Base-by-base conservation (phyloP, 352 stramenopile species). In the Pythium aristosporum region DNA sequence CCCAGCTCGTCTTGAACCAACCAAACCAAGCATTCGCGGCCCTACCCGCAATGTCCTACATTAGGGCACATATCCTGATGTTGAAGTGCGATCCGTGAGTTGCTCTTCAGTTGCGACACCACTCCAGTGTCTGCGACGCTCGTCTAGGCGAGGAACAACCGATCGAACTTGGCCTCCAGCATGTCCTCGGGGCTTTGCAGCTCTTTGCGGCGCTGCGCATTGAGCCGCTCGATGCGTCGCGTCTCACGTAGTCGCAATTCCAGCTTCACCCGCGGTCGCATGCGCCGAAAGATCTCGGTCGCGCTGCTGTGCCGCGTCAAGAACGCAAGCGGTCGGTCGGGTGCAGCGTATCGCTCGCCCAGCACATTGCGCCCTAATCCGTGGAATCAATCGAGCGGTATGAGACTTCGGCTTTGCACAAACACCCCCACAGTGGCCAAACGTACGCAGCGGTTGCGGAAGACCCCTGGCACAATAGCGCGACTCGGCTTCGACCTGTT, bases 381-480 rank as follows among this genome's bases (percentile, higher is more conserved):
- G 39, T 10, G 43, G 10, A 59, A 18, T 7, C 12, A 39, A 8
- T 12, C 48, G 8, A 54, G 13, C 44, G 43, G 3, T 43, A 53
- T 46, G 30, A 48, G 52, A 5, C 61, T 15, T 32, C 30, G 37
- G 1, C 37, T 42, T 16, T 42, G 15, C 37, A 43, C 21, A 61
- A 37, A 30, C 15, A 50, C 7, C 3, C 16, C 5, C 15, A 11
- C n/a, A 8, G 25, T 5, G 25, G 25, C 25, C 25, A 30, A 30
- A 67, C 70, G 25, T 61, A 77, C 70, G 61, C 23, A 77, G 32
- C 20, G 70, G 66, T 37, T 61, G 61, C 3, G 66, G 58, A 10
- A n/a, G n/a, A 20, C 70, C 67, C 2, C 23, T 20, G 21, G 20
- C 56, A 25, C 68, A 53, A 47, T 59, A 74, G 6, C 70, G 70